Evolutionary conservation across 1,139 yeast species (phyloP).

Genomic region (Wickerhamomyces sp.): DNA sequence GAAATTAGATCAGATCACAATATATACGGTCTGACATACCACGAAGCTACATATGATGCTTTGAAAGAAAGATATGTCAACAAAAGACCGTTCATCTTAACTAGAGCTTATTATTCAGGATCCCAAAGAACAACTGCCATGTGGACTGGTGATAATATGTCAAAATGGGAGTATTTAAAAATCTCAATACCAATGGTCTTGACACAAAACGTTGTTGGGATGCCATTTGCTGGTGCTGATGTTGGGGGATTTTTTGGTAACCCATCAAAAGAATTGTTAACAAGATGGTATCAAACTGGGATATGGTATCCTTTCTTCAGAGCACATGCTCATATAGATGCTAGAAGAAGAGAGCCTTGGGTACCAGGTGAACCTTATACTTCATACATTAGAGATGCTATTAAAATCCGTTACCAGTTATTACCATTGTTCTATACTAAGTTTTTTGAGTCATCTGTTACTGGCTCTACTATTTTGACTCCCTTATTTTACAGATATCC

Average conservation of each 20-base stretch:
- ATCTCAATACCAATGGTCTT: slow-evolving; percentile 84
- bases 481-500: slow-evolving; percentile 74
- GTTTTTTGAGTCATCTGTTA: slow-evolving; percentile 58
- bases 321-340: slow-evolving; percentile 93
- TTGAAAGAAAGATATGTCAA: slow-evolving; percentile 47
- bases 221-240: slow-evolving; percentile 95
- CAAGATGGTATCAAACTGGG: slow-evolving; percentile 96
- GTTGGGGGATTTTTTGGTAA: slow-evolving; percentile 96
- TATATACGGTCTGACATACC: slow-evolving; percentile 72
- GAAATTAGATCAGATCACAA: slow-evolving; percentile 93
- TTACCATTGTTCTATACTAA: slow-evolving; percentile 79
- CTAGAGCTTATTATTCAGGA: slow-evolving; percentile 86
- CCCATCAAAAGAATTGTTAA: slow-evolving; percentile 73
- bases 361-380: slow-evolving; percentile 72
- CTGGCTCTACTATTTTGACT: slow-evolving; percentile 67
- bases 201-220: slow-evolving; percentile 76
- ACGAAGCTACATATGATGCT: slow-evolving; percentile 73
- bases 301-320: slow-evolving; percentile 95
- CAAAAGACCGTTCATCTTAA: slow-evolving; percentile 82
- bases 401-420: slow-evolving; percentile 67
- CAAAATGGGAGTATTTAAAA: slow-evolving; percentile 84
- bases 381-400: slow-evolving; percentile 63
- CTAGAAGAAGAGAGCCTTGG: slow-evolving; percentile 93
- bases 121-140: slow-evolving; percentile 88
- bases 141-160: slow-evolving; percentile 98